phyloP scores from a whole-genome alignment of 495 filamentous ascomycete genomes.

The Choiromyces venosus region DNA sequence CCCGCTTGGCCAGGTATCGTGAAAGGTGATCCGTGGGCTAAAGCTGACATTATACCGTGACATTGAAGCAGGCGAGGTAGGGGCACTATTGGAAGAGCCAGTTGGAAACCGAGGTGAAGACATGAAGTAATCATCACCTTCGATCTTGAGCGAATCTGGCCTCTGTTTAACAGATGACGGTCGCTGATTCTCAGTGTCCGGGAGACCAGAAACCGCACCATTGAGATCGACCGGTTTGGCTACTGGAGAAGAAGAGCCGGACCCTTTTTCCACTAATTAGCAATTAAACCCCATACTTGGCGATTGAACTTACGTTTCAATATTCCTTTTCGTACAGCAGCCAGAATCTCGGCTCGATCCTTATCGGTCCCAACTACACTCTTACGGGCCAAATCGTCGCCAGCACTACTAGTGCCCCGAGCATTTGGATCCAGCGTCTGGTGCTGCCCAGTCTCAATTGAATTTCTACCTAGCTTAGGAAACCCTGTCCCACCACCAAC shows the following conservation, averaged over 20 bases:
- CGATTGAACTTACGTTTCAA: constrained; percentile 69
- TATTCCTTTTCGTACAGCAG: constrained; percentile 87
- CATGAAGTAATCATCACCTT: constrained; percentile 83
- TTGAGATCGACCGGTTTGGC: constrained; percentile 52
- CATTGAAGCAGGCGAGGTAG: constrained; percentile 61
- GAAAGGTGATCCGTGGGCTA: constrained; percentile 86
- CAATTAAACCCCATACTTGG: not conserved
- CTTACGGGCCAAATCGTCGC: constrained; percentile 60
- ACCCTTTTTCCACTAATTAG: constrained; percentile 50
- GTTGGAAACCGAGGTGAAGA: constrained; percentile 60
- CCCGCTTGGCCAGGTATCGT: constrained; percentile 90
- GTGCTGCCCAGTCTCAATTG: constrained; percentile 53
- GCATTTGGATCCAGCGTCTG: constrained; percentile 44
- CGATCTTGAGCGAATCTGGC: constrained; percentile 52
- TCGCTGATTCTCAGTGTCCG: constrained; percentile 27
- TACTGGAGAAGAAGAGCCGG: constrained; percentile 63
- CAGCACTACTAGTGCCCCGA: constrained; percentile 52
- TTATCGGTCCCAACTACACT: constrained; percentile 87
- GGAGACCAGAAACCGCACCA: constrained; percentile 5
- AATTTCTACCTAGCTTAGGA: constrained; percentile 79
- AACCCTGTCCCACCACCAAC: constrained; percentile 73
- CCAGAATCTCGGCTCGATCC: constrained; percentile 85
- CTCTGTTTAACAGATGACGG: constrained; percentile 26
- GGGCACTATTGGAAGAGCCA: constrained; percentile 65
- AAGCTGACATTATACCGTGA: constrained; percentile 74